Evolutionary conservation across 257 asterid species (phyloP), one percentile per base, ranked within the genome.

Genomic region (Echium plantagineum): DNA sequence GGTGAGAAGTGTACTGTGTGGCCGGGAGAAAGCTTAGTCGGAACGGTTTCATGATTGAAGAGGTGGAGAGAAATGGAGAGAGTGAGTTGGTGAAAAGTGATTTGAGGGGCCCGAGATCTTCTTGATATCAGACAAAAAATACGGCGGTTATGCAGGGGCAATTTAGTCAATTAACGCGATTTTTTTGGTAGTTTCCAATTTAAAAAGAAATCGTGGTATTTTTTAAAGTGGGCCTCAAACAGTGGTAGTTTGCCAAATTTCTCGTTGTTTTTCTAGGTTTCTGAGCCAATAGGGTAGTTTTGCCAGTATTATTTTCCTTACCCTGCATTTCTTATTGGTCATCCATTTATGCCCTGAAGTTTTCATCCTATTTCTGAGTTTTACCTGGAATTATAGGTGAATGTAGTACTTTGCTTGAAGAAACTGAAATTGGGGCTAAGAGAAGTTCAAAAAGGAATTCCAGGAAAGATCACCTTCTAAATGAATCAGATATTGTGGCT

Each of bases 381-480:
- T 53, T 57, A 58, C 48, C 66, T 63, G 60, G 58, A 16, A 60
- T 59, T 74, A 68, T 74, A 73, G 82, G 63, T 57, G 72, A 61
- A 71, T 75, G 66, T 67, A 61, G 76, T 57, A 57, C 62, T 53
- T 63, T 48, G 60, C 52, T 24, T 21, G 68, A 63, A 53, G 78
- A 69, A 61, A 63, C 65, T 53, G 75, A 55, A 59, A 74, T 66
- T 42, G 64, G 62, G 55, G 35, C 47, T 8, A 57, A 66, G 67
- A 59, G 65, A 61, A 63, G 58, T 64, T 59, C 77, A 20, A 80
- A 72, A 69, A 76, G 66, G 60, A 80, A 74, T 64, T 42, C 83
- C 10, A 73, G 60, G 59, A 62, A 42, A 46, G 80, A 74, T 32
- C 35, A 38, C 56, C 59, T 58, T 59, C 72, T 69, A 48, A 35